A percentile compares a stretch with the other conserved stretches of the same genome.
Conservation (phyloP, 352 stramenopile species). For the Phytophthora fragariaefolia region DNA sequence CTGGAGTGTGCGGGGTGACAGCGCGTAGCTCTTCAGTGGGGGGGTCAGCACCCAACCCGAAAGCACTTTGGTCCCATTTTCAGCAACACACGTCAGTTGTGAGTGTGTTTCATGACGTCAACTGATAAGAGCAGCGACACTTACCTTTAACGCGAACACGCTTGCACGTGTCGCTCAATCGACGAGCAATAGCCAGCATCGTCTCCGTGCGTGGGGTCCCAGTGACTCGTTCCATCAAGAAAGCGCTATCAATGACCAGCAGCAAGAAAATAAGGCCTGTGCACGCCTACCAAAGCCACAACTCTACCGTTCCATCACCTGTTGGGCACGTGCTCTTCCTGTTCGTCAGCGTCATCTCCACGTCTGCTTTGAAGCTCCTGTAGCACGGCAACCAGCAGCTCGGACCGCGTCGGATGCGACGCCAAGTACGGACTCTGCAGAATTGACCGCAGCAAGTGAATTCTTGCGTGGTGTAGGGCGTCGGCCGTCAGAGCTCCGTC, state of each 20-base stretch:
- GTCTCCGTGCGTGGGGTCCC: conserved; percentile 26
- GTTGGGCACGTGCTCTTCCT: too few species aligned
- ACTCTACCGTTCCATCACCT: conserved; percentile 15
- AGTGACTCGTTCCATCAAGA: conserved; percentile 36
- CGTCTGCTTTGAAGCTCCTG: conserved; percentile 30
- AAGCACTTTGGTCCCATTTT: conserved; percentile 30
- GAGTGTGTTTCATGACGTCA: neutral
- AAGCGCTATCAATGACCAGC: conserved; percentile 24
- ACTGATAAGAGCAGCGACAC: neutral
- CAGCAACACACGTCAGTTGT: conserved; percentile 4
- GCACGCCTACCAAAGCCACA: neutral
- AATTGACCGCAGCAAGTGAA: conserved; percentile 51
- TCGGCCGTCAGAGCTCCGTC: conserved; percentile 18
- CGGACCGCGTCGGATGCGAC: conserved; percentile 51
- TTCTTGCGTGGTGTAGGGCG: conserved; percentile 25
- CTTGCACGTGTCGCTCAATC: conserved; percentile 38
- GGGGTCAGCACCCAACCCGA: conserved; percentile 30
- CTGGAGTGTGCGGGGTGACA: conserved; percentile 48
- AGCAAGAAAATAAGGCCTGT: conserved; percentile 5
- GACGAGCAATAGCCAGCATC: conserved; percentile 43
- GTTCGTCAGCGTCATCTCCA: conserved; percentile 1
- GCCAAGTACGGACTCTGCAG: conserved; percentile 60
- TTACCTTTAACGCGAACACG: conserved; percentile 48
- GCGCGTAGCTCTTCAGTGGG: conserved; percentile 46
- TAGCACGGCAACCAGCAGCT: conserved; percentile 45